A percentile compares a stretch with the other conserved stretches of the same genome.
phyloP scores from a whole-genome alignment of 106 monocot species.

The Allium fistulosum region DNA sequence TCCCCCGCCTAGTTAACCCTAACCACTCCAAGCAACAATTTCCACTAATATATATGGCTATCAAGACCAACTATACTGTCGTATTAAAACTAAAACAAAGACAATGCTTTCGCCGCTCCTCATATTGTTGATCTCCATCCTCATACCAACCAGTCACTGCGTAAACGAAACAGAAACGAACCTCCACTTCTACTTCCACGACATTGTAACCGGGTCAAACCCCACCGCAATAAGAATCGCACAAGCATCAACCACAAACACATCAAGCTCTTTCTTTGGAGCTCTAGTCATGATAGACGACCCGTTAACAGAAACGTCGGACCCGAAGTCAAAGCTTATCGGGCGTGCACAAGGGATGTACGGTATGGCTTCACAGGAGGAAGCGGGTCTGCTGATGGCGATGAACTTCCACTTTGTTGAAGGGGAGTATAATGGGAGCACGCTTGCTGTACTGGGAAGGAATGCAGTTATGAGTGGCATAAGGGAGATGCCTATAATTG shows the following conservation, averaged over 20 bases:
- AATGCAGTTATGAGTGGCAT: slow-evolving; percentile 1
- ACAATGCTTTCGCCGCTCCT: too few species aligned
- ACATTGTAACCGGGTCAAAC: slow-evolving; percentile 16
- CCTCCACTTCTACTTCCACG: slow-evolving; percentile 34
- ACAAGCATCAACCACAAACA: neutral
- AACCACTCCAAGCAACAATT: too few species aligned
- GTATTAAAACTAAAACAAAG: too few species aligned
- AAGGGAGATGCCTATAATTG: slow-evolving; percentile 30
- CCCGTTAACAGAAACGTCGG: slow-evolving; percentile 26
- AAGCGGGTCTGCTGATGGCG: neutral
- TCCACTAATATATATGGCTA: too few species aligned
- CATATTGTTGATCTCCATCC: neutral
- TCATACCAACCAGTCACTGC: neutral
- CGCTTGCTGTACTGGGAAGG: slow-evolving; percentile 14
- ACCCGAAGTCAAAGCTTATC: slow-evolving; percentile 8
- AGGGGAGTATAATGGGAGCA: slow-evolving; percentile 27
- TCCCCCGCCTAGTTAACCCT: too few species aligned
- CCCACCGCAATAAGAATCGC: slow-evolving; percentile 22
- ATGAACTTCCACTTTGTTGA: slow-evolving; percentile 14
- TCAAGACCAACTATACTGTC: too few species aligned
- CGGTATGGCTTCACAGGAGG: slow-evolving; percentile 5
- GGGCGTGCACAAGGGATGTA: slow-evolving; percentile 38
- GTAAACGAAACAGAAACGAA: neutral
- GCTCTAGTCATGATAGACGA: slow-evolving; percentile 21
- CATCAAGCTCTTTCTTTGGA: neutral